Percentiles rank a stretch among this genome's conserved stretches.
These are phyloP conservation scores for Suhomyces pyralidae DNA, from an alignment of 805 yeast species.

Conservation along the genomic window DNA sequence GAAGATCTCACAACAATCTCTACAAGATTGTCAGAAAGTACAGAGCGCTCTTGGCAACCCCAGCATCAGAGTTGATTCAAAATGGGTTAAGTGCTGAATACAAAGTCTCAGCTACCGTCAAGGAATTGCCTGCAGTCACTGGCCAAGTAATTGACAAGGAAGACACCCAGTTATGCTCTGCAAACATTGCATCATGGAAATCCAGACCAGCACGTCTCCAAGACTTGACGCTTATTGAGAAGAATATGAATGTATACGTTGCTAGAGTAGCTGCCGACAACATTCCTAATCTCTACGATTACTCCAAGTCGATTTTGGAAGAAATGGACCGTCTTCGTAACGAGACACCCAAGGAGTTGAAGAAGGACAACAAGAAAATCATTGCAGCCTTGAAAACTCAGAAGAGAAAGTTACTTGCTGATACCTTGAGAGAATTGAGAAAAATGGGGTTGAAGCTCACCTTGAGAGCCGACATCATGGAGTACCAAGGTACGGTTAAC, in stretches of 20 bases:
- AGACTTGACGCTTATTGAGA: slow-evolving; percentile 48
- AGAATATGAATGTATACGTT: slow-evolving; percentile 53
- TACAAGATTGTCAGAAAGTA: slow-evolving; percentile 84
- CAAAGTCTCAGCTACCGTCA: neutral
- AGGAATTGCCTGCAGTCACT: slow-evolving; percentile 10
- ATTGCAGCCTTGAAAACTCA: slow-evolving; percentile 74
- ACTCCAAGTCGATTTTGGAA: slow-evolving; percentile 51
- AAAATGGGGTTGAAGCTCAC: slow-evolving; percentile 72
- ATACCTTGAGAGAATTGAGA: slow-evolving; percentile 68
- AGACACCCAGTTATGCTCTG: slow-evolving; percentile 21
- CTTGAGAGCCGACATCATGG: slow-evolving; percentile 63
- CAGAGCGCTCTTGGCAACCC: slow-evolving; percentile 55
- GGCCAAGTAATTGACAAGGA: slow-evolving; percentile 8
- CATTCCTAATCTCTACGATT: slow-evolving; percentile 50
- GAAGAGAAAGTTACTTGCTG: slow-evolving; percentile 74
- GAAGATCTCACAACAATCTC: slow-evolving; percentile 78
- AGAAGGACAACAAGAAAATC: slow-evolving; percentile 69
- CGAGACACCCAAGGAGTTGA: slow-evolving; percentile 73
- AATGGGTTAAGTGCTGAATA: slow-evolving; percentile 42
- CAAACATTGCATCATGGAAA: slow-evolving; percentile 45
- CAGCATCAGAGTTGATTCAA: slow-evolving; percentile 57
- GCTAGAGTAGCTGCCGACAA: slow-evolving; percentile 27
- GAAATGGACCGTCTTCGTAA: slow-evolving; percentile 62
- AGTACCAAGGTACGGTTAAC: slow-evolving; percentile 60
- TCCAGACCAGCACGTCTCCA: slow-evolving; percentile 56